Percentiles rank a stretch among this genome's conserved stretches.
phyloP scores from a whole-genome alignment of 495 filamentous ascomycete genomes.

The Penicillium atrosanguineum region DNA sequence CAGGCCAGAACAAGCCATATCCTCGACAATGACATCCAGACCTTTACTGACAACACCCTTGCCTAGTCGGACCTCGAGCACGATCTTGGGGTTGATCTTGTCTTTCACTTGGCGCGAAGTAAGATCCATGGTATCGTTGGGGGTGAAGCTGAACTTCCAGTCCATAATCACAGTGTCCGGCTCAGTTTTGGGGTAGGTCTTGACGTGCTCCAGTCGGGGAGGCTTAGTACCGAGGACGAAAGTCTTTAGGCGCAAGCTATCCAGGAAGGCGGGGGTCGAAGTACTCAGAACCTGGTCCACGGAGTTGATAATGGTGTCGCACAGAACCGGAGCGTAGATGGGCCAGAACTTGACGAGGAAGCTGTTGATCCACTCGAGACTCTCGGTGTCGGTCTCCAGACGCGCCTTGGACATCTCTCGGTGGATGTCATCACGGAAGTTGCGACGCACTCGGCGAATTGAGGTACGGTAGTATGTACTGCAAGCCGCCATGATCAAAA shows the following conservation, averaged over 20 bases:
- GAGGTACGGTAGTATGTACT: conserved; percentile 97
- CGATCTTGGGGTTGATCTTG: conserved; percentile 95
- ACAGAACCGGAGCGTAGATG: conserved; percentile 92
- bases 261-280: conserved; percentile 85
- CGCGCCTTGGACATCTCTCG: conserved; percentile 89
- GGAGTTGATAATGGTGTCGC: conserved; percentile 83
- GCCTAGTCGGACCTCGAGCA: conserved; percentile 87
- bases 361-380: conserved; percentile 98
- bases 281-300: conserved; percentile 95
- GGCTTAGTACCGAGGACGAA: conserved; percentile 95
- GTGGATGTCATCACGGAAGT: conserved; percentile 91
- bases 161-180: conserved; percentile 98
- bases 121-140: conserved; percentile 89
- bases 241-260: conserved; percentile 85
- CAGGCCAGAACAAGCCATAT: conserved; percentile 90
- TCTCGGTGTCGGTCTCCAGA: conserved; percentile 90
- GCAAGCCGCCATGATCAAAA: conserved; percentile 87
- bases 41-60: conserved; percentile 96
- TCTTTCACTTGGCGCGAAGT: conserved; percentile 86
- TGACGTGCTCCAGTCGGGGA: conserved; percentile 93
- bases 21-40: conserved; percentile 94
- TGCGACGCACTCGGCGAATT: conserved; percentile 85
- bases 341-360: conserved; percentile 99
- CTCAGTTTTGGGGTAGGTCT: conserved; percentile 94
- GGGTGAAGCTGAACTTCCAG: conserved; percentile 99